Percentiles rank a stretch among this genome's conserved stretches.
Conservation (phyloP, 805 yeast species). For the Lachancea sp. region DNA sequence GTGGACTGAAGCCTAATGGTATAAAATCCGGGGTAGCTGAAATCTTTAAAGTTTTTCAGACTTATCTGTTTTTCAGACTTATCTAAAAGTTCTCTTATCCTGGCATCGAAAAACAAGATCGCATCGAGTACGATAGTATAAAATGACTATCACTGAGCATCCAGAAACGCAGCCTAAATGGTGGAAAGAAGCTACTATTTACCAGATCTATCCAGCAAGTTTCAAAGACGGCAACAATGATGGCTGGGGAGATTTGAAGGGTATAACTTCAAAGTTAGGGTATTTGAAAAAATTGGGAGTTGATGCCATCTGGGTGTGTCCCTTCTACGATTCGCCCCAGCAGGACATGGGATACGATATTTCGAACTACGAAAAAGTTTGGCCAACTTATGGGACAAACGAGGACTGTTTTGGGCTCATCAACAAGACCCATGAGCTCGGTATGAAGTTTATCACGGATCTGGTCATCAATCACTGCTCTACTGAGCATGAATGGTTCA, state of each 20-base stretch:
- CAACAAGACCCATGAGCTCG: slow-evolving; percentile 42
- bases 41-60: too few species aligned
- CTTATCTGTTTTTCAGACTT: too few species aligned
- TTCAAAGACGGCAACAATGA: slow-evolving; percentile 54
- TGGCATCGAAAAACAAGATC: slow-evolving; percentile 38
- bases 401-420: slow-evolving; percentile 47
- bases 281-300: slow-evolving; percentile 45
- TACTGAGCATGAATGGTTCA: slow-evolving; percentile 49
- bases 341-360: slow-evolving; percentile 61
- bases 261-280: slow-evolving; percentile 46
- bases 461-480: slow-evolving; percentile 56
- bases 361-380: slow-evolving; percentile 45
- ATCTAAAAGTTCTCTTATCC: too few species aligned
- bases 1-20: too few species aligned
- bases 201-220: slow-evolving; percentile 58
- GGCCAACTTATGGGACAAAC: slow-evolving; percentile 48
- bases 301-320: slow-evolving; percentile 51
- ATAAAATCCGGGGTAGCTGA: too few species aligned
- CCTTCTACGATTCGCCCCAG: slow-evolving; percentile 53
- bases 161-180: slow-evolving; percentile 22
- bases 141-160: slow-evolving; percentile 1
- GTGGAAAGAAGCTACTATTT: slow-evolving; percentile 54
- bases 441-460: slow-evolving; percentile 46
- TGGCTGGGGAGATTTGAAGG: slow-evolving; percentile 53
- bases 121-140: slow-evolving; percentile 26